phyloP scores from a whole-genome alignment of 2,329 filamentous ascomycete species.

The Paraphoma sp. region DNA sequence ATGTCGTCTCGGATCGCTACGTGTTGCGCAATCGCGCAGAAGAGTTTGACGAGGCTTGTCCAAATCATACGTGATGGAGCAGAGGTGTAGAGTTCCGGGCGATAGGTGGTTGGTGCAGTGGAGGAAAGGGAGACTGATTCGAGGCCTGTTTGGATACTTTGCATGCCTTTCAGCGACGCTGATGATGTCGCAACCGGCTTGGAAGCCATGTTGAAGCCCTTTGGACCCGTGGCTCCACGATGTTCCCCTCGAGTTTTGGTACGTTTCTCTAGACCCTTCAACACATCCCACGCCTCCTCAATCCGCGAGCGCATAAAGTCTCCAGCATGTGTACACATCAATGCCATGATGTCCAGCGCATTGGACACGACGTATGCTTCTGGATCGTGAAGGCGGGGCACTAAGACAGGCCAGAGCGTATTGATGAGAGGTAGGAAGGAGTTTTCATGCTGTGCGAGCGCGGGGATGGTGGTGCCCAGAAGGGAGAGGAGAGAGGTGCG shows the following conservation, averaged over 20 bases:
- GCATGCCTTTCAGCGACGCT: constrained; percentile 3
- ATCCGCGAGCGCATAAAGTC: constrained; percentile 82
- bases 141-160: constrained; percentile 9
- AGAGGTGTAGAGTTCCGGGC: constrained; percentile 53
- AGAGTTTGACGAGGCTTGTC: constrained; percentile 65
- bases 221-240: neutral
- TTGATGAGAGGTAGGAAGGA: constrained; percentile 89
- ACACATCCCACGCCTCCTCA: constrained; percentile 71
- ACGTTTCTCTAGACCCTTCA: constrained; percentile 45
- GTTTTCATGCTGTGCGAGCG: constrained; percentile 78
- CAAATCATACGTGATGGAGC: constrained; percentile 68
- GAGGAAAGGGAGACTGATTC: constrained; percentile 4
- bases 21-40: constrained; percentile 67
- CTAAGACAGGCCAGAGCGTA: constrained; percentile 84
- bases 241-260: constrained; percentile 5
- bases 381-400: constrained; percentile 69
- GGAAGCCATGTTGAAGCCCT: neutral
- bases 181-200: neutral
- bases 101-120: neutral
- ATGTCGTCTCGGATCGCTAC: constrained; percentile 71
- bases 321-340: constrained; percentile 75
- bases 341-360: constrained; percentile 71
- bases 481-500: constrained; percentile 80
- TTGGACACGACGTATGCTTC: constrained; percentile 74
- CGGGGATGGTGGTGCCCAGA: constrained; percentile 73